Base-by-base conservation (phyloP, 2,329 filamentous ascomycete species). In the Zalaria sp. region DNA sequence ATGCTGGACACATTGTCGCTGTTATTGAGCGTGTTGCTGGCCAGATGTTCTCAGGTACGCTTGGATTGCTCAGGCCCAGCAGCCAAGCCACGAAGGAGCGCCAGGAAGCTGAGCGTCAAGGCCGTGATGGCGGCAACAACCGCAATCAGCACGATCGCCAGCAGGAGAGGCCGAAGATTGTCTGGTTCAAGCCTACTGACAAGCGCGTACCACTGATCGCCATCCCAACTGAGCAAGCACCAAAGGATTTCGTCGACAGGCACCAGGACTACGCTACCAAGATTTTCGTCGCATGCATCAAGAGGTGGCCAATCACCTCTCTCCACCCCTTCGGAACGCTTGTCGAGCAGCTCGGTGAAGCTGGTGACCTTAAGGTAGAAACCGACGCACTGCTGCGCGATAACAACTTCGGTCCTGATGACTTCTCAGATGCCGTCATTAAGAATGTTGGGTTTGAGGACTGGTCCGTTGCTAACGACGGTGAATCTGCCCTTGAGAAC, bases 111-210 rank as follows among this genome's bases (percentile, higher is more conserved):
- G 91, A 98, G 69, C 80, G 91, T 48, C 82, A 84, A 51, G 87
- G 88, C 53, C 81, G 89, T 52, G 89, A 96, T 59, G 89, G 88
- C 47, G 73, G 70, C 50, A 75, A 76, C 43, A 73, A 74, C 41
- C 79, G 82, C 47, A 75, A 74, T 46, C 80, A 91, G 50, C 84
- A 88, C 47, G 80, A 82, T 49, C 84, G 88, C 41, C 77, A 84
- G 48, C 87, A 93, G 59, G 91, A 98, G 49, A 95, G 95, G 67
- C 91, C 91, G 48, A 98, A 98, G 78, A 98, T 98, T 65, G 91
- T 98, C 35, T 98, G 91, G 91, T 98, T 98, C 71, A 98, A 98
- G 72, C 91, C 91, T 44, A 98, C 91, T 1, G 91, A 98, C 66
- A 96, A 98, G 75, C 86, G 91, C 57, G 91, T 98, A 38, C 91